These are phyloP conservation scores for Thalassiosira mediterranea DNA, from an alignment of 352 stramenopile species.

Conservation along the genomic window DNA sequence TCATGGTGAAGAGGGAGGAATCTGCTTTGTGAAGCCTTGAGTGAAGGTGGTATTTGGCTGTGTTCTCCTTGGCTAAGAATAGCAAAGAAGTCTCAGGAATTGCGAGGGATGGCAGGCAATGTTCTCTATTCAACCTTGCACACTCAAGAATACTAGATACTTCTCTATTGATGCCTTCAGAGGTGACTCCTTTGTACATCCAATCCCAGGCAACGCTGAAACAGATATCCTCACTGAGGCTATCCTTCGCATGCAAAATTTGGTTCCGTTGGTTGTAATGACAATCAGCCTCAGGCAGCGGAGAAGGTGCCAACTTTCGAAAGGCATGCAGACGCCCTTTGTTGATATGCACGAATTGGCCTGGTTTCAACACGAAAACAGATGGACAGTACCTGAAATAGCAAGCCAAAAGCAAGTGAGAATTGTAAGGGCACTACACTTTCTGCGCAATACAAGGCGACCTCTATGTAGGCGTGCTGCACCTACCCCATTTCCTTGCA, in stretches of 20 bases:
- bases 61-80: conserved; percentile 57
- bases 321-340: conserved; percentile 86
- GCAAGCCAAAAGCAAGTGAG: no score
- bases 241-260: conserved; percentile 29
- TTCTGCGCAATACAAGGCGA: no score
- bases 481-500: conserved; percentile 79
- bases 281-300: conserved; percentile 6
- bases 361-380: conserved; percentile 82
- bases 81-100: conserved; percentile 78
- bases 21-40: conserved; percentile 8
- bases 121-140: conserved; percentile 57
- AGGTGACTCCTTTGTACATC: conserved; percentile 78
- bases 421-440: no score
- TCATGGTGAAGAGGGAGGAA: conserved; percentile 15
- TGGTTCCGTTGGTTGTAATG: background rate
- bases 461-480: no score
- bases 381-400: conserved; percentile 83
- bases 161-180: conserved; percentile 79
- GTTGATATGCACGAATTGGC: conserved; percentile 84
- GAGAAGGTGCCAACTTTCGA: conserved; percentile 69
- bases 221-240: conserved; percentile 55
- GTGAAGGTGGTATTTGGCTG: conserved; percentile 35
- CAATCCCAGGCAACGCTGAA: conserved; percentile 84
- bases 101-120: conserved; percentile 66
- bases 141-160: conserved; percentile 67